Conservation (phyloP, 2,329 filamentous ascomycete genomes). For the Paraconiothyrium brasiliense region DNA sequence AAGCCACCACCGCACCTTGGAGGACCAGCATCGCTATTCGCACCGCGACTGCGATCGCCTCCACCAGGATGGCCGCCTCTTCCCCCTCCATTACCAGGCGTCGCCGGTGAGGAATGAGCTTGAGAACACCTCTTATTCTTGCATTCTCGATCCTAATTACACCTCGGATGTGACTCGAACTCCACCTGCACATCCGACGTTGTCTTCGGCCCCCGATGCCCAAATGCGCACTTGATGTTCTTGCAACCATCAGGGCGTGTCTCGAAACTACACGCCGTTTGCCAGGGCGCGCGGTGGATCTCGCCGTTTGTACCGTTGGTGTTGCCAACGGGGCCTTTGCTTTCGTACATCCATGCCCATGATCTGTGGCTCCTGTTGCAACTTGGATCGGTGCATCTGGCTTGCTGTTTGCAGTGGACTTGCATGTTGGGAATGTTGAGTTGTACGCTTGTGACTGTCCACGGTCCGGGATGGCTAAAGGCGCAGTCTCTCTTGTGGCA, state of each 20-base stretch:
- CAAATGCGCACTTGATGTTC: constrained; percentile 9
- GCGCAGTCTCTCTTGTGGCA: neutral
- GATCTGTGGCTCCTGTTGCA: neutral
- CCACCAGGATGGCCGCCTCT: neutral
- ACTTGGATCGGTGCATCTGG: neutral
- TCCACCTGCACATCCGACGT: neutral
- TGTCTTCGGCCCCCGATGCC: constrained; percentile 11
- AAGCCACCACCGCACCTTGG: neutral
- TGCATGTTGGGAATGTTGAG: neutral
- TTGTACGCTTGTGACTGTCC: neutral
- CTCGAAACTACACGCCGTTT: constrained; percentile 1
- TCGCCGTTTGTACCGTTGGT: constrained; percentile 1
- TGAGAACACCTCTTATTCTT: constrained; percentile 8
- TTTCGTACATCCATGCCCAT: neutral
- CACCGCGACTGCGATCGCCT: neutral
- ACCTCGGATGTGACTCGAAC: neutral
- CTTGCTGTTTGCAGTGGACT: neutral
- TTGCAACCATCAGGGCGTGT: neutral
- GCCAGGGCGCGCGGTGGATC: neutral
- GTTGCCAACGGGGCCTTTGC: constrained; percentile 3
- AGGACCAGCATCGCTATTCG: neutral
- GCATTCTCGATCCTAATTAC: constrained; percentile 11
- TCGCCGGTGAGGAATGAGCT: constrained; percentile 6
- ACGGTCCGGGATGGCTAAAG: neutral
- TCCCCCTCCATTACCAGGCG: no score